Conservation (phyloP, 257 asterid genomes). For the Parsonsia alboflavescens region DNA sequence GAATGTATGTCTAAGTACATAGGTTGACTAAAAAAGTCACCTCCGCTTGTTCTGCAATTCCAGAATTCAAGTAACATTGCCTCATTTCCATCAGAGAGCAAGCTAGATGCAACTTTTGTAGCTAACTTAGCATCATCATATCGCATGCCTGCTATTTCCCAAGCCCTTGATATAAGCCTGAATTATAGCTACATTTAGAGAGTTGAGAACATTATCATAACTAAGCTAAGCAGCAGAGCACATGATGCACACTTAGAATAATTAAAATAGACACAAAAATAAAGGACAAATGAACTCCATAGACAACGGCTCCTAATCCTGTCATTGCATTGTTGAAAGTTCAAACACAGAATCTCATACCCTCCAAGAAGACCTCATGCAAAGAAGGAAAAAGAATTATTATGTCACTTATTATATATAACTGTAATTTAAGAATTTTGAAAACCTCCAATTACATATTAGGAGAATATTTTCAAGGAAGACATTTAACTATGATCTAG, state of each 20-base stretch:
- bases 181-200: not conserved
- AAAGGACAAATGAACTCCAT: not conserved
- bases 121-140: slow-evolving; percentile 59
- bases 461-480: not conserved
- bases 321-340: not conserved
- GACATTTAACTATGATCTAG: not conserved
- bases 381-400: not conserved
- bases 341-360: not conserved
- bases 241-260: not conserved
- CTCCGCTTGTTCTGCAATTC: slow-evolving; percentile 77
- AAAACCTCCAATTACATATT: not conserved
- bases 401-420: not conserved
- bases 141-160: slow-evolving; percentile 78
- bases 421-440: not conserved
- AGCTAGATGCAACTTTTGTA: slow-evolving; percentile 50
- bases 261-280: not conserved
- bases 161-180: slow-evolving; percentile 74
- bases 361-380: not conserved
- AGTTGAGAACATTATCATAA: not conserved
- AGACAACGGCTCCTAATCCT: not conserved
- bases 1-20: not conserved
- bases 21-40: slow-evolving; percentile 26
- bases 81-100: slow-evolving; percentile 40
- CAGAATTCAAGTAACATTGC: slow-evolving; percentile 50
- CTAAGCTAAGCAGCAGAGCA: not conserved